Percentiles rank a stretch among this genome's conserved stretches.
Conservation (phyloP, 768 basidiomycete species). For the Calocybe cyanea region DNA sequence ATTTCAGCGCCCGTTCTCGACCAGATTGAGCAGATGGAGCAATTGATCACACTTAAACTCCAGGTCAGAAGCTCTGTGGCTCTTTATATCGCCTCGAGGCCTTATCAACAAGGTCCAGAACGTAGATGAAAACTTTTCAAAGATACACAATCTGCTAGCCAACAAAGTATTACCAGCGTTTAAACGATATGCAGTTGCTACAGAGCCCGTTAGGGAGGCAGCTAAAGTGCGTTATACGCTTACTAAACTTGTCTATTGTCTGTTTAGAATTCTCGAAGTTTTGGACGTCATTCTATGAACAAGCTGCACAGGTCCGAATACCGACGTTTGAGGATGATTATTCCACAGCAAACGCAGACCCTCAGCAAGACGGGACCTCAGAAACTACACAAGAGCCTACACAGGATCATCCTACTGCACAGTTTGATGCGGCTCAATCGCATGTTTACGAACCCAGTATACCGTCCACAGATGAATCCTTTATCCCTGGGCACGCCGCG, state of each 20-base stretch:
- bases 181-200: slow-evolving; percentile 83
- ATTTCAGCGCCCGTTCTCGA: slow-evolving; percentile 63
- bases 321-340: slow-evolving; percentile 71
- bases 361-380: slow-evolving; percentile 34
- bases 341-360: slow-evolving; percentile 50
- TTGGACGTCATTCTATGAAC: slow-evolving; percentile 95
- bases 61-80: slow-evolving; percentile 49
- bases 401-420: slow-evolving; percentile 17
- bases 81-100: not conserved
- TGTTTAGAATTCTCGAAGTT: slow-evolving; percentile 52
- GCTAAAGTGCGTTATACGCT: slow-evolving; percentile 63
- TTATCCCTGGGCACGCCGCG: slow-evolving; percentile 68
- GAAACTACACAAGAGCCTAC: slow-evolving; percentile 21
- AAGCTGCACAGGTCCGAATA: slow-evolving; percentile 84
- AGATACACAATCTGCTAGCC: slow-evolving; percentile 81
- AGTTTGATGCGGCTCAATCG: slow-evolving; percentile 17
- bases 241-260: not conserved
- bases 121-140: slow-evolving; percentile 91
- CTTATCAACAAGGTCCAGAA: slow-evolving; percentile 42
- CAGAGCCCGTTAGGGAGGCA: slow-evolving; percentile 85
- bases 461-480: slow-evolving; percentile 64
- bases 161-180: slow-evolving; percentile 82
- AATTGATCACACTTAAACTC: slow-evolving; percentile 87
- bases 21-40: slow-evolving; percentile 94
- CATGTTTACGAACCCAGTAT: slow-evolving; percentile 37